phyloP scores from a whole-genome alignment of 306 rosid genomes.

The Ochetophila trinervis region DNA sequence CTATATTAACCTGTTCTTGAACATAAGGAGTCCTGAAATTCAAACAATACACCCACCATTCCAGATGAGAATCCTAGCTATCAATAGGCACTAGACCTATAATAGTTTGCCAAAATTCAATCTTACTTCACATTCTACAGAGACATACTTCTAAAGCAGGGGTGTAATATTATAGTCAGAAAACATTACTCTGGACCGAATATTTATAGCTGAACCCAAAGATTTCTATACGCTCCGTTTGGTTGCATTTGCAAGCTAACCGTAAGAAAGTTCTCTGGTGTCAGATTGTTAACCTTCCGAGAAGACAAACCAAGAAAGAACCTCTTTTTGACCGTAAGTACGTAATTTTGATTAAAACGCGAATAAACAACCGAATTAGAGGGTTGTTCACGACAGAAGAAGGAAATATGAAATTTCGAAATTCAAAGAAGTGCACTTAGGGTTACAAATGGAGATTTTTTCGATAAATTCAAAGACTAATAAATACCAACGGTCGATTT shows the following conservation, averaged over 20 bases:
- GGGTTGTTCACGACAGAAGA: neutral
- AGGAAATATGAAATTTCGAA: neutral
- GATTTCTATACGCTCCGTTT: neutral
- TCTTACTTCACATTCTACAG: neutral
- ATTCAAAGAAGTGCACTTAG: neutral
- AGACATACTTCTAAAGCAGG: conserved; percentile 1
- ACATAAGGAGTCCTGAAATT: conserved; percentile 77
- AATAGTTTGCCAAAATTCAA: neutral
- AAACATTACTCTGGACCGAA: neutral
- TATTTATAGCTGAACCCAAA: neutral
- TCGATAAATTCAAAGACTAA: neutral
- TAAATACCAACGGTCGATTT: neutral
- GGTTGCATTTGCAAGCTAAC: neutral
- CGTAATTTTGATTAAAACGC: too few species aligned
- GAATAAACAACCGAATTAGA: neutral
- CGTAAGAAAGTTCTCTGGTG: too few species aligned
- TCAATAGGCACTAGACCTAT: neutral
- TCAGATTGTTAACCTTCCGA: too few species aligned
- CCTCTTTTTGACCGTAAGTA: too few species aligned
- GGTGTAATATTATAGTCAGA: neutral
- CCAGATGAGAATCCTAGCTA: conserved; percentile 2
- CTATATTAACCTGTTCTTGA: conserved; percentile 84
- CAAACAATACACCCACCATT: conserved; percentile 23
- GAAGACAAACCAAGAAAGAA: too few species aligned
- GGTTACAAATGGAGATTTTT: neutral